These are phyloP conservation scores for Castanea sativa DNA, from an alignment of 306 rosid genomes.

Conservation along the genomic window DNA sequence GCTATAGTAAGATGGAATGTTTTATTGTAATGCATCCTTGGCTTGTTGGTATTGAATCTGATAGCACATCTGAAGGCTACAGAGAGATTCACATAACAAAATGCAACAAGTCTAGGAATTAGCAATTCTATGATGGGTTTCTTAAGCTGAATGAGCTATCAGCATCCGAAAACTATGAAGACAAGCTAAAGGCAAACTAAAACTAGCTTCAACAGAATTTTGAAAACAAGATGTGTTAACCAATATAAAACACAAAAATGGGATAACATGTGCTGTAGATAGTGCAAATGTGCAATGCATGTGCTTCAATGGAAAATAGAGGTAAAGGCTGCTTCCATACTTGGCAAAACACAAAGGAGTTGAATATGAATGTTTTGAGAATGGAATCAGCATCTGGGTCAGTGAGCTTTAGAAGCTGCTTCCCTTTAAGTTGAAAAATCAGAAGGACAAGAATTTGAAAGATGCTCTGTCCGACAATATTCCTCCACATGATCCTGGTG, in stretches of 20 bases:
- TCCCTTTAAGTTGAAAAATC: conserved; percentile 56
- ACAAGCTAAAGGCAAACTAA: too few relatives aligned
- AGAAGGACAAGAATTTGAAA: conserved; percentile 69
- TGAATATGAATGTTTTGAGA: conserved; percentile 76
- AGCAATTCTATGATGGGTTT: too few relatives aligned
- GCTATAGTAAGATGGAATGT: too few relatives aligned
- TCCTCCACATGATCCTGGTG: conserved; percentile 79
- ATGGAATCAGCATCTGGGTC: conserved; percentile 44
- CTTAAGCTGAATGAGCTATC: too few relatives aligned
- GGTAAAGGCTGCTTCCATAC: conserved; percentile 30
- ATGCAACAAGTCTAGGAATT: too few relatives aligned
- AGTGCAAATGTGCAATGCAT: not conserved
- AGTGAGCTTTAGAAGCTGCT: conserved; percentile 42
- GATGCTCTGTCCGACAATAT: conserved; percentile 79
- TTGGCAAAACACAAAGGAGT: conserved; percentile 90
- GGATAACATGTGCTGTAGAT: not conserved
- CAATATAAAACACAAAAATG: not conserved
- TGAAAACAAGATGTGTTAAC: too few relatives aligned
- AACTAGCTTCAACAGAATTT: too few relatives aligned
- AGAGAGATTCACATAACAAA: too few relatives aligned
- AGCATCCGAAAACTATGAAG: too few relatives aligned
- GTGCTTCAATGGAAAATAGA: not conserved
- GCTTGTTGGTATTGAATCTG: too few relatives aligned
- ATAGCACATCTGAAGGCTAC: too few relatives aligned
- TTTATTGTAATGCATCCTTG: too few relatives aligned